These are phyloP conservation scores for Oidiodendron maius DNA, from an alignment of 495 filamentous ascomycete genomes.

Conservation along the genomic window DNA sequence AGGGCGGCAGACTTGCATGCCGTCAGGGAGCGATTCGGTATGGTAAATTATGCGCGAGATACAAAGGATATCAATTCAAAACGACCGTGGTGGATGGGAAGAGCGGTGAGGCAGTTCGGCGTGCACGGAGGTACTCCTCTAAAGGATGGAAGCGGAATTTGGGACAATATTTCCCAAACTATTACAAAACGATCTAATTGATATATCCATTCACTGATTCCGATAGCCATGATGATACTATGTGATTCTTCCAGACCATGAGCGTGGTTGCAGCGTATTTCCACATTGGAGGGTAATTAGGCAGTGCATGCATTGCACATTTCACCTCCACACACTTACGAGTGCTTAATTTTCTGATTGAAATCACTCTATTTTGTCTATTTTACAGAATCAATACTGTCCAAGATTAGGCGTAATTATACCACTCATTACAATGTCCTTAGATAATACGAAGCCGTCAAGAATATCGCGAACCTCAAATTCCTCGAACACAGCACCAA, in stretches of 20 bases:
- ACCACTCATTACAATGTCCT: background rate
- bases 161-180: slow-evolving; percentile 14
- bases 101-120: slow-evolving; percentile 16
- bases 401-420: too few relatives aligned
- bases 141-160: slow-evolving; percentile 10
- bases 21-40: slow-evolving; percentile 33
- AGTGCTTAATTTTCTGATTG: too few relatives aligned
- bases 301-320: too few relatives aligned
- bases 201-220: background rate
- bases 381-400: too few relatives aligned
- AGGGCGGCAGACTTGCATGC: slow-evolving; percentile 43
- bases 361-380: too few relatives aligned
- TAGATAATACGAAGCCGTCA: background rate
- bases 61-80: slow-evolving; percentile 18
- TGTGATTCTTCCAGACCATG: too few relatives aligned
- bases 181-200: slow-evolving; percentile 5
- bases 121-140: slow-evolving; percentile 9
- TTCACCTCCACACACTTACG: too few relatives aligned
- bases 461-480: background rate
- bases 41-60: slow-evolving; percentile 45
- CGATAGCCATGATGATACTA: too few relatives aligned
- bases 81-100: slow-evolving; percentile 26
- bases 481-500: background rate
- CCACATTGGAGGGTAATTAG: too few relatives aligned
- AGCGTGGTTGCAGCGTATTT: too few relatives aligned